phyloP scores from a whole-genome alignment of 257 asterid species.

The Schizonepeta tenuifolia region DNA sequence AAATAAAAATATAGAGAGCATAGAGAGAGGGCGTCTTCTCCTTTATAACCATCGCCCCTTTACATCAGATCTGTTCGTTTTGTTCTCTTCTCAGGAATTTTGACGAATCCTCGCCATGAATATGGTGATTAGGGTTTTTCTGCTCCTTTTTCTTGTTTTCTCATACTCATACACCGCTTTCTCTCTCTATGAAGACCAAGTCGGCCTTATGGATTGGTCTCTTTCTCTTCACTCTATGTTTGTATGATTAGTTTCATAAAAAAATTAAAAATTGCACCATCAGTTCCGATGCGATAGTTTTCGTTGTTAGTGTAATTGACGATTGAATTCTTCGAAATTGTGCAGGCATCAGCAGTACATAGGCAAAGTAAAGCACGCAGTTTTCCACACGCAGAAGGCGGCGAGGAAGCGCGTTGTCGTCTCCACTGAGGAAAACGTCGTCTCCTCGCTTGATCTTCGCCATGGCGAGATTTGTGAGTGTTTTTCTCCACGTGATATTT shows the following conservation, averaged over 20 bases:
- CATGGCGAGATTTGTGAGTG: slow-evolving; percentile 91
- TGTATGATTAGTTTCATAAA: neutral
- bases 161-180: slow-evolving; percentile 43
- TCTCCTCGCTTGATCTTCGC: slow-evolving; percentile 98
- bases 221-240: slow-evolving; percentile 21
- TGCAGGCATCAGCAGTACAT: slow-evolving; percentile 94
- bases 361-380: slow-evolving; percentile 96
- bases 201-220: slow-evolving; percentile 93
- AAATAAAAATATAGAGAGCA: too few relatives aligned
- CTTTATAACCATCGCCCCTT: slow-evolving; percentile 38
- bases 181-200: slow-evolving; percentile 89
- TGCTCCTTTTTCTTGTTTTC: slow-evolving; percentile 45
- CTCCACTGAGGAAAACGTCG: slow-evolving; percentile 91
- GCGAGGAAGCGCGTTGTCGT: slow-evolving; percentile 92
- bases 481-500: neutral
- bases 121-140: slow-evolving; percentile 76
- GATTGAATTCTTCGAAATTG: slow-evolving; percentile 34
- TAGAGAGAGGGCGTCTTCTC: neutral
- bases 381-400: slow-evolving; percentile 93
- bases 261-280: neutral
- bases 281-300: neutral
- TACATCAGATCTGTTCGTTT: slow-evolving; percentile 49
- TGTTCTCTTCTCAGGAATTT: slow-evolving; percentile 30
- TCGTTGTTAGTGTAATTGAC: slow-evolving; percentile 27
- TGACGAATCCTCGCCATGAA: slow-evolving; percentile 54